These are phyloP conservation scores for Prunus dulcis DNA, from an alignment of 306 rosid genomes.

Conservation along the genomic window DNA sequence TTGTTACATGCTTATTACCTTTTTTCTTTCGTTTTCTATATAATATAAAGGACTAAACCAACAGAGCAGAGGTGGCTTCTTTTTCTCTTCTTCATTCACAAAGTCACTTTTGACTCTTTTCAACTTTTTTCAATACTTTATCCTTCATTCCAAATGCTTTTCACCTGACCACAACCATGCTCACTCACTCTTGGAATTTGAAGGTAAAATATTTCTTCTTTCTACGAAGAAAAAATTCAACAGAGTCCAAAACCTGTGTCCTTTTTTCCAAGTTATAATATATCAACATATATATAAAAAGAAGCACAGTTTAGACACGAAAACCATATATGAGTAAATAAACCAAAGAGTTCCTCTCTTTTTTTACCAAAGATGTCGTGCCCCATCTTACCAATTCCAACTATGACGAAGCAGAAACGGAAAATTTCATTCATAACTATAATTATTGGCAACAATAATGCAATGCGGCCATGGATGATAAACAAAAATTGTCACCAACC, in stretches of 20 bases:
- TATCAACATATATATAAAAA: not conserved
- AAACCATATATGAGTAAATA: not conserved
- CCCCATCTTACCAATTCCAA: too few species aligned
- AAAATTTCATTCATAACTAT: not conserved
- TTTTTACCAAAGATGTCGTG: too few species aligned
- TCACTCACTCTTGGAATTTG: not conserved
- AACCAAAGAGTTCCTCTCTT: too few species aligned
- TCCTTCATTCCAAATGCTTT: not conserved
- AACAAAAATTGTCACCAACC: not conserved
- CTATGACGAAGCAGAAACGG: too few species aligned
- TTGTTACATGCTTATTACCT: not conserved
- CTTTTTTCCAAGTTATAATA: not conserved
- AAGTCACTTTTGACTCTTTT: slow-evolving; percentile 3
- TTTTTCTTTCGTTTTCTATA: not conserved
- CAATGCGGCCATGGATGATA: not conserved
- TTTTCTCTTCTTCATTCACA: not conserved
- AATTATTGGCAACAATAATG: not conserved
- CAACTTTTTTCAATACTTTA: not conserved
- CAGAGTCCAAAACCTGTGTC: not conserved
- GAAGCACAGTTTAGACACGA: not conserved
- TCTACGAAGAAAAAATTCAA: not conserved
- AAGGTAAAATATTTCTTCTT: not conserved
- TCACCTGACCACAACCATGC: not conserved
- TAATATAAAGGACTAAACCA: not conserved
- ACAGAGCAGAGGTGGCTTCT: not conserved